phyloP scores from a whole-genome alignment of 2,329 filamentous ascomycete genomes.

The Helminthosporium solani region DNA sequence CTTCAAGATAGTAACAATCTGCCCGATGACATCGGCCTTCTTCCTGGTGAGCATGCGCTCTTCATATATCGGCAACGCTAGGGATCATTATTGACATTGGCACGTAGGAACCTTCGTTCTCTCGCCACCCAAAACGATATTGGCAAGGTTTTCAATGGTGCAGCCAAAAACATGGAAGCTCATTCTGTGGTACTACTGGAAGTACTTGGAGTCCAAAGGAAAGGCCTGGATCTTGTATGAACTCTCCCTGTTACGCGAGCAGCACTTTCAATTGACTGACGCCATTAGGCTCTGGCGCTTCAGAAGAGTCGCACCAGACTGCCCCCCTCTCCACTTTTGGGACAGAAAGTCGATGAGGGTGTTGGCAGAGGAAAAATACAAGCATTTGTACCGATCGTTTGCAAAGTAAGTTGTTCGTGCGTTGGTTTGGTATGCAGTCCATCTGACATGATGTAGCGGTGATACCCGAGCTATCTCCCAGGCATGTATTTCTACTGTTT shows the following conservation, averaged over 20 bases:
- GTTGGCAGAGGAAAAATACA: conserved; percentile 59
- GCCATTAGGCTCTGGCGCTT: neutral
- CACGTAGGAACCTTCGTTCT: conserved; percentile 16
- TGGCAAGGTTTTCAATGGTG: neutral
- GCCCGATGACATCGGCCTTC: conserved; percentile 17
- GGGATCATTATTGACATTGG: conserved; percentile 1
- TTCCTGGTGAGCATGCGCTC: conserved; percentile 13
- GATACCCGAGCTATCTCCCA: conserved; percentile 28
- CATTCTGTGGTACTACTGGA: conserved; percentile 14
- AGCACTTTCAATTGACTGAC: neutral
- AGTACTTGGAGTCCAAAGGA: conserved; percentile 7
- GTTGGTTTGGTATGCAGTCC: neutral
- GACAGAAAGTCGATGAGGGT: neutral
- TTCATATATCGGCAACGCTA: neutral
- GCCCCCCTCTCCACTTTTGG: neutral
- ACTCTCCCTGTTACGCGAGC: neutral
- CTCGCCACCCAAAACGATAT: conserved; percentile 1
- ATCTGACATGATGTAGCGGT: conserved; percentile 16
- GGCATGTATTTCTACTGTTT: conserved; percentile 58
- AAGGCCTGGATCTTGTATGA: conserved; percentile 8
- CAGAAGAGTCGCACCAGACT: neutral
- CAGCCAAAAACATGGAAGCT: neutral
- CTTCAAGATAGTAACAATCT: conserved; percentile 5
- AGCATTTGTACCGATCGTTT: conserved; percentile 61
- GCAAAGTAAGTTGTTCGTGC: conserved; percentile 42